These are phyloP conservation scores for Hypoxylon intermedium DNA, from an alignment of 495 filamentous ascomycete species.

Conservation along the genomic window DNA sequence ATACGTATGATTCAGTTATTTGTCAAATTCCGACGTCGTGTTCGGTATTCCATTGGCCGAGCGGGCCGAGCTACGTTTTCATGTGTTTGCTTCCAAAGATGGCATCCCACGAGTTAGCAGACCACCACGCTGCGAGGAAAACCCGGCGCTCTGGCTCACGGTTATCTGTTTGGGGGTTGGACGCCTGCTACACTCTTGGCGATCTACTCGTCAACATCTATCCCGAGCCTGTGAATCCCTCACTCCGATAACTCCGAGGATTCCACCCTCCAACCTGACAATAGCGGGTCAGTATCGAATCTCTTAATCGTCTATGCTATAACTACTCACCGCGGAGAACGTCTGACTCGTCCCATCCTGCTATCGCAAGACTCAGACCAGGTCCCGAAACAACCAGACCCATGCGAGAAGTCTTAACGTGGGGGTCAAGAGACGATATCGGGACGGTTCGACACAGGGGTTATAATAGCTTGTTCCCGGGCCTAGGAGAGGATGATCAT, in stretches of 20 bases:
- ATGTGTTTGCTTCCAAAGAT: slow-evolving; percentile 5
- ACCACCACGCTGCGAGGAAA: slow-evolving; percentile 18
- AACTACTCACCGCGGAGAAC: slow-evolving; percentile 2
- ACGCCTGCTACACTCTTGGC: slow-evolving; percentile 16
- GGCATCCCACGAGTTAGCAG: slow-evolving; percentile 10
- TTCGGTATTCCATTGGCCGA: slow-evolving; percentile 19
- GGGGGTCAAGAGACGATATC: slow-evolving; percentile 33
- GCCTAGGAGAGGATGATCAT: slow-evolving; percentile 20
- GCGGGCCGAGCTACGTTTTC: slow-evolving; percentile 8
- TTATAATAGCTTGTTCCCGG: slow-evolving; percentile 28
- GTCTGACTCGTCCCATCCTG: not conserved
- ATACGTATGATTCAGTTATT: no score
- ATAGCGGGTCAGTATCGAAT: not conserved
- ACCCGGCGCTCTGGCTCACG: slow-evolving; percentile 25
- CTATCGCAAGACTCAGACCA: slow-evolving; percentile 24
- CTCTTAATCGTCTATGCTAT: not conserved
- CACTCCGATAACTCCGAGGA: slow-evolving; percentile 10
- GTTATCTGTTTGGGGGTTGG: slow-evolving; percentile 10
- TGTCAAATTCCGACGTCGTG: slow-evolving; percentile 8
- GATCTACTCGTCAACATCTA: slow-evolving; percentile 26
- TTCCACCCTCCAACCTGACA: slow-evolving; percentile 2
- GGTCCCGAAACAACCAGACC: slow-evolving; percentile 10
- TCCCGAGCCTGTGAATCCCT: slow-evolving; percentile 1
- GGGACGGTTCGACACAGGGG: slow-evolving; percentile 39
- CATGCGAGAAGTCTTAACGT: slow-evolving; percentile 29